A percentile compares a stretch with the other conserved stretches of the same genome.
Conservation (phyloP, 306 rosid genomes). For the Pyrus pyrifolia region DNA sequence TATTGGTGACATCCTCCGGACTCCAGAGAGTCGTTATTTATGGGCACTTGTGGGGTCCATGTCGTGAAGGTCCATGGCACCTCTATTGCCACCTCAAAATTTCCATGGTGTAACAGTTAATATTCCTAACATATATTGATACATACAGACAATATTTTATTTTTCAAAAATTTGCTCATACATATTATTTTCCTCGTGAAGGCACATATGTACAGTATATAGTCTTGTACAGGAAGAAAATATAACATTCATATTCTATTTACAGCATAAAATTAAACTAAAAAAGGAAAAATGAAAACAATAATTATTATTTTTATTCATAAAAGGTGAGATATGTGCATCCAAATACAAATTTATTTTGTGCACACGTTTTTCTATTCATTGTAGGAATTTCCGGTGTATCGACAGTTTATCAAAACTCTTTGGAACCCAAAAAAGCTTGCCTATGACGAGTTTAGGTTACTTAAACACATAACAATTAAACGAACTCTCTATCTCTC, state of each 20-base stretch:
- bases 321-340: no score
- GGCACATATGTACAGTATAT: not conserved
- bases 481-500: no score
- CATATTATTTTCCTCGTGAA: not conserved
- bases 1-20: not conserved
- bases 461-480: no score
- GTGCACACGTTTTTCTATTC: no score
- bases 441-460: no score
- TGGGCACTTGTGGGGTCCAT: not conserved
- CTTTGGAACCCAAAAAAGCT: no score
- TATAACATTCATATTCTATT: not conserved
- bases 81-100: not conserved
- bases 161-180: not conserved
- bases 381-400: no score
- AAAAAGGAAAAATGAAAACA: not conserved
- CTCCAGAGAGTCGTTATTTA: not conserved
- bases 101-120: not conserved
- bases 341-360: no score
- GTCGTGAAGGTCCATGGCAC: no score
- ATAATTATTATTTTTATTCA: no score
- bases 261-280: not conserved
- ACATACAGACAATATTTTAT: no score
- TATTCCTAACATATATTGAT: not conserved
- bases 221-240: not conserved
- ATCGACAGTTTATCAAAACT: no score